phyloP scores from a whole-genome alignment of 495 filamentous ascomycete species.

The Trichoderma reesei region DNA sequence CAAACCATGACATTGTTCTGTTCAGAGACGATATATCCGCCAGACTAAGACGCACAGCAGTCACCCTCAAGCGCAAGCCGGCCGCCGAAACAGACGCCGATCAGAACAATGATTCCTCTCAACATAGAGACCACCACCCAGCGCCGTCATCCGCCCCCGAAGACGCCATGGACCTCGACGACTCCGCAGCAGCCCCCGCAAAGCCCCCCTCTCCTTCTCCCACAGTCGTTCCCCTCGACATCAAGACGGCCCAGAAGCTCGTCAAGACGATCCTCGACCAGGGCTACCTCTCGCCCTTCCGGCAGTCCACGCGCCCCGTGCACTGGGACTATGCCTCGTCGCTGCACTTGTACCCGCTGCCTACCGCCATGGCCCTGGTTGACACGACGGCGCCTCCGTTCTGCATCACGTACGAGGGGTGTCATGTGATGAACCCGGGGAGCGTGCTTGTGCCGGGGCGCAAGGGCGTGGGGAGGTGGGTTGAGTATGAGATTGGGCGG shows the following conservation, averaged over 20 bases:
- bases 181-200: slow-evolving; percentile 21
- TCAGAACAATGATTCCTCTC: not conserved
- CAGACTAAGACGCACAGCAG: slow-evolving; percentile 61
- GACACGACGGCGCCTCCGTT: slow-evolving; percentile 75
- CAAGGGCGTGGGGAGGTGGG: slow-evolving; percentile 61
- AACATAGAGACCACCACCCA: not conserved
- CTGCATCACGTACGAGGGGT: slow-evolving; percentile 83
- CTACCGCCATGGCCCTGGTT: slow-evolving; percentile 69
- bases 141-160: not conserved
- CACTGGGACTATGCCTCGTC: slow-evolving; percentile 75
- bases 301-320: slow-evolving; percentile 61
- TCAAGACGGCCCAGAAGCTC: slow-evolving; percentile 61
- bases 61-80: slow-evolving; percentile 45
- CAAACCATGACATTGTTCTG: slow-evolving; percentile 73
- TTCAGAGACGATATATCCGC: slow-evolving; percentile 78
- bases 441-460: slow-evolving; percentile 54
- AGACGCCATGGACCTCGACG: slow-evolving; percentile 43
- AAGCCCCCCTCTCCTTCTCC: slow-evolving; percentile 16
- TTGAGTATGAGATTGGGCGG: slow-evolving; percentile 67
- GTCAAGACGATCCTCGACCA: slow-evolving; percentile 93
- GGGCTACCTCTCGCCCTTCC: slow-evolving; percentile 78
- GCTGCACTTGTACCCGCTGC: slow-evolving; percentile 77
- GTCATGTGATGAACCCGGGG: slow-evolving; percentile 92
- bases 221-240: slow-evolving; percentile 41
- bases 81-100: slow-evolving; percentile 23